Conservation (phyloP, 148 eudicot species). For the Agrostemma githago region DNA sequence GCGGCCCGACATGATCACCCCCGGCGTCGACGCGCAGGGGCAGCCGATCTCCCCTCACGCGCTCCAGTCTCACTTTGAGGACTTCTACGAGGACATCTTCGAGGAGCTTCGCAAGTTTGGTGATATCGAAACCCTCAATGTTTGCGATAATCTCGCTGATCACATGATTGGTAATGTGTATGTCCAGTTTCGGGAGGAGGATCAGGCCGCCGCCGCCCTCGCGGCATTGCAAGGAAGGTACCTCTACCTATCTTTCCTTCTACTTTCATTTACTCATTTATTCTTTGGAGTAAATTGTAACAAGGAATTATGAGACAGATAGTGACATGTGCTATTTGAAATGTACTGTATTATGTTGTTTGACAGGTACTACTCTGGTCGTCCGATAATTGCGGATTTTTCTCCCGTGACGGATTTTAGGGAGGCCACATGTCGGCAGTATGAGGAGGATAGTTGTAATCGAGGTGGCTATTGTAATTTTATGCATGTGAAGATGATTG, state of each 20-base stretch:
- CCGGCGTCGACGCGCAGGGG: slow-evolving; percentile 73
- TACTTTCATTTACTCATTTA: background rate
- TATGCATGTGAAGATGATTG: slow-evolving; percentile 72
- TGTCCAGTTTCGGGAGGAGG: slow-evolving; percentile 72
- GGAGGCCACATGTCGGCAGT: slow-evolving; percentile 72
- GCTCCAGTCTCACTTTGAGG: slow-evolving; percentile 67
- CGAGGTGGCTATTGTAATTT: slow-evolving; percentile 78
- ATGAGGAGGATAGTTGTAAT: slow-evolving; percentile 68
- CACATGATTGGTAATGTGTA: slow-evolving; percentile 85
- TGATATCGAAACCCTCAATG: slow-evolving; percentile 63
- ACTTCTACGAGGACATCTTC: slow-evolving; percentile 61
- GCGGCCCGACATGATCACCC: slow-evolving; percentile 74
- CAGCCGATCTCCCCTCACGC: slow-evolving; percentile 54
- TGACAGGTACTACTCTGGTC: slow-evolving; percentile 46
- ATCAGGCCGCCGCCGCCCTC: slow-evolving; percentile 61
- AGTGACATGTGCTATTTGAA: background rate
- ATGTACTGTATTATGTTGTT: background rate
- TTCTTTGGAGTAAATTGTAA: no score
- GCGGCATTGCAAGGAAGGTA: slow-evolving; percentile 40
- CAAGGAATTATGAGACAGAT: no score
- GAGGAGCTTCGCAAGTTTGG: slow-evolving; percentile 68
- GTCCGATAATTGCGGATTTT: slow-evolving; percentile 77
- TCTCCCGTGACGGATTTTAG: slow-evolving; percentile 77
- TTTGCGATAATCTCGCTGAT: slow-evolving; percentile 73
- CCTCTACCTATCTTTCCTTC: background rate